Conservation (phyloP, 2,329 filamentous ascomycete genomes). For the Colletotrichum tamarilloi region DNA sequence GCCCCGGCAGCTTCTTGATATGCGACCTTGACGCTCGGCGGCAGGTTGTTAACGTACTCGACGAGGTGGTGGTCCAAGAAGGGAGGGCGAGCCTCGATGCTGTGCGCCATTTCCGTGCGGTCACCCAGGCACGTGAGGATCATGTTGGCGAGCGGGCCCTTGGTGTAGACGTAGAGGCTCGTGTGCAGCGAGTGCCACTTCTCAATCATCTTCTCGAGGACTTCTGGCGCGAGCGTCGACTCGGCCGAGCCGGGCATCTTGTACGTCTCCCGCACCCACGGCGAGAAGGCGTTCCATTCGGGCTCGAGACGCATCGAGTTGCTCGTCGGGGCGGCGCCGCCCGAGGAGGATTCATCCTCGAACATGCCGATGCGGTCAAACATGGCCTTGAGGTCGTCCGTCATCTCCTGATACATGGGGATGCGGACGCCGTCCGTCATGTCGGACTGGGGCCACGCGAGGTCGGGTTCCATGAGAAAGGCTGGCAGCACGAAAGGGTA, state of each 20-base stretch:
- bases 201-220: constrained; percentile 39
- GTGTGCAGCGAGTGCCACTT: constrained; percentile 46
- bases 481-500: constrained; percentile 60
- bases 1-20: constrained; percentile 29
- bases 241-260: constrained; percentile 35
- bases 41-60: constrained; percentile 45
- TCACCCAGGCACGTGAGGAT: constrained; percentile 47
- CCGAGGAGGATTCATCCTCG: constrained; percentile 23
- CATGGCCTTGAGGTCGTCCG: constrained; percentile 24
- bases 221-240: constrained; percentile 35
- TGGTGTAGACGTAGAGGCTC: constrained; percentile 42
- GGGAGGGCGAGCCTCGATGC: constrained; percentile 48
- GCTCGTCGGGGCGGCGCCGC: not conserved
- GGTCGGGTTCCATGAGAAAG: constrained; percentile 60
- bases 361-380: constrained; percentile 32
- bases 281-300: constrained; percentile 28
- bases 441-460: constrained; percentile 43
- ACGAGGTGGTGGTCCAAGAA: constrained; percentile 48
- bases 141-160: constrained; percentile 40
- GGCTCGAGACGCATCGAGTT: constrained; percentile 18
- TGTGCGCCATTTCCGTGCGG: constrained; percentile 50
- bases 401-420: constrained; percentile 29
- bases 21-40: constrained; percentile 43
- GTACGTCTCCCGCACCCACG: constrained; percentile 33
- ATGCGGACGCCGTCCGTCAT: constrained; percentile 14